Conservation (phyloP, 345 rosid species). For the Melastoma malabathricum region DNA sequence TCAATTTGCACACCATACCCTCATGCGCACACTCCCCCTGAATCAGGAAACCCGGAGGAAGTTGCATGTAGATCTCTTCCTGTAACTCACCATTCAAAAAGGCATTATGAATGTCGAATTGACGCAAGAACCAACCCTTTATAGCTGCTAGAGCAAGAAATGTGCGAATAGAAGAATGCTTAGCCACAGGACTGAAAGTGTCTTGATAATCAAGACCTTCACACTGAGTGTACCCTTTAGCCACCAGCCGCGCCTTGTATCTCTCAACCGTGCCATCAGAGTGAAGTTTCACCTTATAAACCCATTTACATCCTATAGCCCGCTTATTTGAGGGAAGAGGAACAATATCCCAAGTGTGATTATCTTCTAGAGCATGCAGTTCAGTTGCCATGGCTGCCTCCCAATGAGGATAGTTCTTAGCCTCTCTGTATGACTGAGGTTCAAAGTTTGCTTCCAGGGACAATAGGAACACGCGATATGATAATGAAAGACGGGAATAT, state of each 20-base stretch:
- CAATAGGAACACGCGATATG: neutral
- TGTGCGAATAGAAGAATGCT: neutral
- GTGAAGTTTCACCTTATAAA: neutral
- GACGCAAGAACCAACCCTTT: neutral
- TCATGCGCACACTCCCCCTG: neutral
- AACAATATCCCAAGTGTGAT: neutral
- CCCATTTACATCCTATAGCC: neutral
- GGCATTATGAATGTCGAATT: neutral
- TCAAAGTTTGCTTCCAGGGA: neutral
- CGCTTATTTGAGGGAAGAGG: too few relatives aligned
- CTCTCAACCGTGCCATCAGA: neutral
- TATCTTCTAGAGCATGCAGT: neutral
- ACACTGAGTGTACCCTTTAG: neutral
- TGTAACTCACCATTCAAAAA: neutral
- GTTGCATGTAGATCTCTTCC: conserved; percentile 2
- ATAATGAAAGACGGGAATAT: neutral
- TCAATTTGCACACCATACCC: neutral
- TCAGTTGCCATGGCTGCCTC: neutral
- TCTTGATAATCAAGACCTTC: neutral
- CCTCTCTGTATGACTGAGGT: fast-evolving
- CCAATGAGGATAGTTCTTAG: neutral
- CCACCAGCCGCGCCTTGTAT: neutral
- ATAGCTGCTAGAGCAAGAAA: neutral
- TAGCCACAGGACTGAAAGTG: neutral
- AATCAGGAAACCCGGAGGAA: neutral